phyloP scores from a whole-genome alignment of 495 filamentous ascomycete species.

The Xylaria acuta region DNA sequence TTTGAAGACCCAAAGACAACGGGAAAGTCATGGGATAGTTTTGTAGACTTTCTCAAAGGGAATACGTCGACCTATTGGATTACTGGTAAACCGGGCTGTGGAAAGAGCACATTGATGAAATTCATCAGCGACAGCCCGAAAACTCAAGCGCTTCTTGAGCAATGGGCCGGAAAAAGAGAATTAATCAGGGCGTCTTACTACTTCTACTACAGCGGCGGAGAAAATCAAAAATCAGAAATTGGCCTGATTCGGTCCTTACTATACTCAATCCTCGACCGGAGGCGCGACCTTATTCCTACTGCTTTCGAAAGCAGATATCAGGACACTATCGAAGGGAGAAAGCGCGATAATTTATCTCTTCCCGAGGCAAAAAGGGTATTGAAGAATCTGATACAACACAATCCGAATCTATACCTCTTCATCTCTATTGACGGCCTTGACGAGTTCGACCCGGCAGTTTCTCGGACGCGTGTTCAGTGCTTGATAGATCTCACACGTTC shows the following conservation, averaged over 20 bases:
- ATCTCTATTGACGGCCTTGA: neutral
- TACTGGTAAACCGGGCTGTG: neutral
- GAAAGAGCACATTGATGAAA: conserved; percentile 2
- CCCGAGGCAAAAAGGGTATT: neutral
- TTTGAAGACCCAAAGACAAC: neutral
- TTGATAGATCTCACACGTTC: neutral
- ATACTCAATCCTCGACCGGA: neutral
- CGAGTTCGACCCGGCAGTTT: neutral
- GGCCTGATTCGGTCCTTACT: neutral
- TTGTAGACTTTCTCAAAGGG: neutral
- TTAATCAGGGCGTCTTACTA: neutral
- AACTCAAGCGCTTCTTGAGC: neutral
- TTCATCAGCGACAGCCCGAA: neutral
- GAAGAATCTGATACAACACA: neutral
- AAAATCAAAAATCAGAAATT: neutral
- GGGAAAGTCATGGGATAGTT: neutral
- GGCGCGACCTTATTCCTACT: neutral
- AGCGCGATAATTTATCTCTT: neutral
- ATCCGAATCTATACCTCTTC: neutral
- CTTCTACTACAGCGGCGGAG: neutral
- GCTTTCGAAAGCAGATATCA: neutral
- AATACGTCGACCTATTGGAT: conserved; percentile 3
- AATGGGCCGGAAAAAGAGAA: neutral
- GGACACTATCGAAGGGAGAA: neutral
- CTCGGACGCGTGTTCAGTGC: neutral